Evolutionary conservation across 257 asterid species (phyloP), one percentile per base, ranked within the genome.

Genomic region (Rhazya stricta): DNA sequence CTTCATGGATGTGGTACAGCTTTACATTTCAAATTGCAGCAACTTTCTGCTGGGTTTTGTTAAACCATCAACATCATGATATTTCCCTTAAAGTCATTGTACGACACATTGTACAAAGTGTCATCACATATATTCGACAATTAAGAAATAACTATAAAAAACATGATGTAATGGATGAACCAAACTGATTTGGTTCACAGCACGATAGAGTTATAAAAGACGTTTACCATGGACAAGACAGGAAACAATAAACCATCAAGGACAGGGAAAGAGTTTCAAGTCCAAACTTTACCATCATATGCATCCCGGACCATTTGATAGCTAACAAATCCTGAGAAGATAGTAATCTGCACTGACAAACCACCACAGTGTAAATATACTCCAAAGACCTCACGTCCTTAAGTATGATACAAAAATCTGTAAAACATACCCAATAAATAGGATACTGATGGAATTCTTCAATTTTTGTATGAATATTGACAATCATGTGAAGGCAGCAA

Each of bases 281-380:
- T n/a, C 25, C 58, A 65, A 72, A 67, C 61, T 70, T 86, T 88
- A 95, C 99, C 97, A 80, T 91, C 98, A 86, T 89, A 95, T 68
- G 98, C 97, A 83, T 95, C 98, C 65, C 96, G 90, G 76, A 95
- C 99, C 99, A 95, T 95, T 82, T 92, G 98, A 81, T 95, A 95
- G 90, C 89, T 91, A 81, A 95, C 91, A 82, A 95, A 95, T 60
- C 99, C 99, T 37, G 99, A 95, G 81, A 95, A 95, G 73, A 95
- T 96, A 75, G 97, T 89, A 77, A 92, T 84, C 97, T 94, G 89
- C 86, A 83, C 79, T 63, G 66, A 76, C 68, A 81, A 66, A 74
- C 67, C 73, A 77, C 76, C 50, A 76, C 27, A 71, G 75, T 36
- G 25, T 48, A 23, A 71, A 71, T 41, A 23, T 48, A 8, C 34